A percentile compares a stretch with the other conserved stretches of the same genome.
phyloP scores from a whole-genome alignment of 768 basidiomycete genomes.

The Russula vinacea region DNA sequence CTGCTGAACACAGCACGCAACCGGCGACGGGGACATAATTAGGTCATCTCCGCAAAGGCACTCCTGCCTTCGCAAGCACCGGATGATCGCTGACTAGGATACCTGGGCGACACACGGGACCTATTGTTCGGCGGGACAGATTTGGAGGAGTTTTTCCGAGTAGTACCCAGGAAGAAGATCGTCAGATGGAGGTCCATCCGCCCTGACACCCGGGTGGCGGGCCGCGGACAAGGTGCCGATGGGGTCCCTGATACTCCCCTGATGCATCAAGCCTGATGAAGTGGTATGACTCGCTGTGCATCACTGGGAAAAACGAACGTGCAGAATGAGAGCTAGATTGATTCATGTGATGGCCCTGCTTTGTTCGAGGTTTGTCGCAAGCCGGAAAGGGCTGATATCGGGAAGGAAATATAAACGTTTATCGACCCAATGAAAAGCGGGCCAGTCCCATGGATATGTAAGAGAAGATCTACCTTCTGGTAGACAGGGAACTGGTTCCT shows the following conservation, averaged over 20 bases:
- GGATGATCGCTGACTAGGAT: not conserved
- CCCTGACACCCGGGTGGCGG: conserved; percentile 14
- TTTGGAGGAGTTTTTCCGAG: conserved; percentile 17
- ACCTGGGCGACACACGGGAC: conserved; percentile 1
- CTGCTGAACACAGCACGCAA: conserved; percentile 3
- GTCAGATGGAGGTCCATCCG: conserved; percentile 20
- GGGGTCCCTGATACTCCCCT: not conserved
- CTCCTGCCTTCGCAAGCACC: not conserved
- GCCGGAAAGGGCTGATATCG: conserved; percentile 11
- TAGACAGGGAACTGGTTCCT: not conserved
- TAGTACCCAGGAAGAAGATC: conserved; percentile 12
- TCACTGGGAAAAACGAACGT: conserved; percentile 11
- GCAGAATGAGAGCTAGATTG: conserved; percentile 5
- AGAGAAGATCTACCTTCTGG: conserved; percentile 20
- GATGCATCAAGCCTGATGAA: conserved; percentile 11
- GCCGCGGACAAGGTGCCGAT: conserved; percentile 14
- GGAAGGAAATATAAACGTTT: conserved; percentile 17
- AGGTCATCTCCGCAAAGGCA: not conserved
- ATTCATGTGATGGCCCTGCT: not conserved
- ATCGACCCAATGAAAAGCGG: conserved; percentile 24
- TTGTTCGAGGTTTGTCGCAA: conserved; percentile 15
- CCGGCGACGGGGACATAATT: not conserved
- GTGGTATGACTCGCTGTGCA: not conserved
- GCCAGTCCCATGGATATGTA: conserved; percentile 16
- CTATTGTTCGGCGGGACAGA: conserved; percentile 22